Evolutionary conservation across 192 early-diverging fungal genomes (phyloP).

Genomic region (Mortierella antarctica): DNA sequence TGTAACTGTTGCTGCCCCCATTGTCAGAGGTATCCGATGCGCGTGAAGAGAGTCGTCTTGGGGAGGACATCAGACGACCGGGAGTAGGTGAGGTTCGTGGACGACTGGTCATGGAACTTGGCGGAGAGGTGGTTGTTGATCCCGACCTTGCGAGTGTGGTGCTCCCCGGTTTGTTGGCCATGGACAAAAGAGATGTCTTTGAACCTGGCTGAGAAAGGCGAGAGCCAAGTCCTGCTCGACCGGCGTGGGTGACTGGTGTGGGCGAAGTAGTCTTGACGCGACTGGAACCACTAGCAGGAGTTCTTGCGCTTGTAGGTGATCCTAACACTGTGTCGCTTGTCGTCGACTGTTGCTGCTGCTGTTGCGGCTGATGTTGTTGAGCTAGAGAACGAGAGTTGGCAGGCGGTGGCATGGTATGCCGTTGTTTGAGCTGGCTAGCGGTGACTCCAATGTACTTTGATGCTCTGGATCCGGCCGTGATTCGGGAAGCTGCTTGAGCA

Average conservation of each 20-base stretch:
- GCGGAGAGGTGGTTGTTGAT: conserved; percentile 17
- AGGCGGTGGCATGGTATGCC: conserved; percentile 34
- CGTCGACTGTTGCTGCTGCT: neutral
- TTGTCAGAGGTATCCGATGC: conserved; percentile 30
- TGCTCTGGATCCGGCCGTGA: conserved; percentile 65
- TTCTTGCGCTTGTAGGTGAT: conserved; percentile 8
- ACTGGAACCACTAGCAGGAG: neutral
- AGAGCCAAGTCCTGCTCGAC: conserved; percentile 5
- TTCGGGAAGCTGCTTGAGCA: conserved; percentile 57
- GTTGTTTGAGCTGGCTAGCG: conserved; percentile 62
- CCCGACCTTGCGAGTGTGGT: conserved; percentile 1
- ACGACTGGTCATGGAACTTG: conserved; percentile 9
- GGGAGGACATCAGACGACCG: conserved; percentile 19
- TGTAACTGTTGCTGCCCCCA: conserved; percentile 1
- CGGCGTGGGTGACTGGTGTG: conserved; percentile 6
- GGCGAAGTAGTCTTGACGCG: conserved; percentile 25
- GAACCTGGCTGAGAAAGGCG: conserved; percentile 21
- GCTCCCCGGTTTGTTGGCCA: neutral
- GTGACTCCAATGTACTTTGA: conserved; percentile 67
- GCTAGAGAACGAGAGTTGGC: conserved; percentile 3
- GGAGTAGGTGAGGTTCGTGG: conserved; percentile 32
- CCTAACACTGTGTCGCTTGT: neutral
- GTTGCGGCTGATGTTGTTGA: conserved; percentile 3
- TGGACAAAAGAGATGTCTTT: conserved; percentile 8
- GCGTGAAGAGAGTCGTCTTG: conserved; percentile 29